phyloP scores from a whole-genome alignment of 371 early-diverging fungal genomes.

The Umbelopsis sp. region DNA sequence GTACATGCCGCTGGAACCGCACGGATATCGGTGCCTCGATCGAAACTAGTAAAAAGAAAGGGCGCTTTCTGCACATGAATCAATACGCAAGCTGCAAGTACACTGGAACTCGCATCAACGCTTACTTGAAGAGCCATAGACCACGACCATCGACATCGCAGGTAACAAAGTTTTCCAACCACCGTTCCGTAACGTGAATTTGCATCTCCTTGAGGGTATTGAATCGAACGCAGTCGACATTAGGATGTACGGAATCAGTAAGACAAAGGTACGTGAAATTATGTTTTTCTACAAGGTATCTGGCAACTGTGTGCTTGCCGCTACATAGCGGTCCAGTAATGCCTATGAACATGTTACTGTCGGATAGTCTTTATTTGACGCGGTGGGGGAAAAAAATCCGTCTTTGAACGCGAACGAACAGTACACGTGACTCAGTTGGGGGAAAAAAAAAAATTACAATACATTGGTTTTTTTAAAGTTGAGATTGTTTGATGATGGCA shows the following conservation, averaged over 20 bases:
- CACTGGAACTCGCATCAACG: no score
- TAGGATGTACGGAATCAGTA: neutral
- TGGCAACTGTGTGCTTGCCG: slow-evolving; percentile 76
- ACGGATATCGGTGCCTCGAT: slow-evolving; percentile 79
- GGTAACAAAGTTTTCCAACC: slow-evolving; percentile 75
- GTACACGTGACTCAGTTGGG: neutral
- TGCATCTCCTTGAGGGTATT: slow-evolving; percentile 54
- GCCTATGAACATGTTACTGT: slow-evolving; percentile 71
- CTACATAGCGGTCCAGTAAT: slow-evolving; percentile 72
- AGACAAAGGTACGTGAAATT: slow-evolving; percentile 54
- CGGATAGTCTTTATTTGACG: neutral
- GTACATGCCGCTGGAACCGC: slow-evolving; percentile 64
- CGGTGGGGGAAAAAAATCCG: neutral
- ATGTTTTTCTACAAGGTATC: slow-evolving; percentile 58
- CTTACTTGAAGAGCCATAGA: slow-evolving; percentile 37
- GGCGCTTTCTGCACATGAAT: slow-evolving; percentile 66
- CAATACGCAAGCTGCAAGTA: no score
- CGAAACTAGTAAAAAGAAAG: slow-evolving; percentile 84
- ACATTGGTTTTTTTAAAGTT: neutral
- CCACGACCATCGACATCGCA: slow-evolving; percentile 54
- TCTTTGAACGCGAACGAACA: no score
- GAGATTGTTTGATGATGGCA: slow-evolving; percentile 41
- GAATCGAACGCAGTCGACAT: slow-evolving; percentile 34
- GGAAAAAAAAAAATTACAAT: neutral
- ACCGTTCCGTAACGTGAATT: slow-evolving; percentile 65